phyloP scores from a whole-genome alignment of 2,329 filamentous ascomycete species.

The Parafenestella ontariensis region DNA sequence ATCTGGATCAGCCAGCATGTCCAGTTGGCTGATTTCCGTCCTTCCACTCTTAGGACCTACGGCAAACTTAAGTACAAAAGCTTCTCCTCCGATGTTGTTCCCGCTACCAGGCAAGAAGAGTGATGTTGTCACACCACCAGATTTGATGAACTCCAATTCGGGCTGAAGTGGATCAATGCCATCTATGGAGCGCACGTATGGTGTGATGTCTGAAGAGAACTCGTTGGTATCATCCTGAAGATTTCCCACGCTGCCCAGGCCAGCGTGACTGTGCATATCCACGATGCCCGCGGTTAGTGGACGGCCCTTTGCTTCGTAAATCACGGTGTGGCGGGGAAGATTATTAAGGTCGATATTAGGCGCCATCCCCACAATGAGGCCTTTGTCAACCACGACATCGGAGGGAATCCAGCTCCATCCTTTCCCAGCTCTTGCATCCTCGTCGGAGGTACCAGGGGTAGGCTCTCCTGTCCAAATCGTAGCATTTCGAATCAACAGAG shows the following conservation, averaged over 20 bases:
- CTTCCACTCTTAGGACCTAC: constrained; percentile 67
- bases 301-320: constrained; percentile 67
- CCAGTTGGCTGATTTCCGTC: constrained; percentile 66
- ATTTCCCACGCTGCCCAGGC: constrained; percentile 56
- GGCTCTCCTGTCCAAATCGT: constrained; percentile 72
- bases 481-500: constrained; percentile 71
- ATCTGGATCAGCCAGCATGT: constrained; percentile 72
- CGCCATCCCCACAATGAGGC: constrained; percentile 65
- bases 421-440: constrained; percentile 64
- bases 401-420: constrained; percentile 66
- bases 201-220: constrained; percentile 68
- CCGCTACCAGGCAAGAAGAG: constrained; percentile 71
- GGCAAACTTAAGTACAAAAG: constrained; percentile 72
- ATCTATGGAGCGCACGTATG: constrained; percentile 72
- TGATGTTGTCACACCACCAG: constrained; percentile 74
- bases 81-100: constrained; percentile 78
- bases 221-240: constrained; percentile 71
- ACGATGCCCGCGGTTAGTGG: constrained; percentile 72
- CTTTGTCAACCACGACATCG: constrained; percentile 68
- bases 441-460: constrained; percentile 56
- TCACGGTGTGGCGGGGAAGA: constrained; percentile 57
- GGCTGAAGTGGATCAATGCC: constrained; percentile 68
- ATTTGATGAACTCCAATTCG: constrained; percentile 73
- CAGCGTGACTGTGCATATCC: constrained; percentile 75
- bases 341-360: constrained; percentile 51